These are phyloP conservation scores for Prillingera fragicola DNA, from an alignment of 1,284 basidiomycete genomes.

Conservation along the genomic window DNA sequence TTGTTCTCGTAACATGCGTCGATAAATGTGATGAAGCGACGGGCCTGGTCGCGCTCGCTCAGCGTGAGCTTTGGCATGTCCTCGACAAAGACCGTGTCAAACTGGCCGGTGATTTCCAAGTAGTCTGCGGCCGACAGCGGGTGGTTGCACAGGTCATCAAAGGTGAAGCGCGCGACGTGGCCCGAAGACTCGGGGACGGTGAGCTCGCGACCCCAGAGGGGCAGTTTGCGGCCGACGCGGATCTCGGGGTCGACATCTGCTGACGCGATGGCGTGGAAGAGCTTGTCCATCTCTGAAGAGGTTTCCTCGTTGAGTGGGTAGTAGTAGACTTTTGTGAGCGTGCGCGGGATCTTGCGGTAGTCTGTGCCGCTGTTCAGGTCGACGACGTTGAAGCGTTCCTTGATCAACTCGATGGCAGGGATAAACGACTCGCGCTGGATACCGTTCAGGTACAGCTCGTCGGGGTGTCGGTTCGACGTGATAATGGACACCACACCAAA, in stretches of 20 bases:
- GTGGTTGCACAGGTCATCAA: slow-evolving; percentile 80
- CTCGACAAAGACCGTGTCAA: slow-evolving; percentile 79
- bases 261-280: slow-evolving; percentile 62
- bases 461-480: slow-evolving; percentile 96
- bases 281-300: slow-evolving; percentile 60
- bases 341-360: slow-evolving; percentile 83
- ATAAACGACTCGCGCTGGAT: slow-evolving; percentile 96
- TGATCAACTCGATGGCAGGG: slow-evolving; percentile 90
- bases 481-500: slow-evolving; percentile 91
- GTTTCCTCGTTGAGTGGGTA: slow-evolving; percentile 67
- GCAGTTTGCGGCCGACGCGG: slow-evolving; percentile 61
- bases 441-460: slow-evolving; percentile 97
- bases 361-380: slow-evolving; percentile 94
- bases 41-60: slow-evolving; percentile 80
- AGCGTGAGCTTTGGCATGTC: slow-evolving; percentile 85
- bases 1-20: slow-evolving; percentile 76
- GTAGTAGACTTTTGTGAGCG: slow-evolving; percentile 87
- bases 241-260: slow-evolving; percentile 54
- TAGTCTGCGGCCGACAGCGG: slow-evolving; percentile 94
- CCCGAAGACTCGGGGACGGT: slow-evolving; percentile 71
- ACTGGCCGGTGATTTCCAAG: slow-evolving; percentile 82
- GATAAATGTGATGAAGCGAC: slow-evolving; percentile 95
- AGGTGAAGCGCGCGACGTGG: slow-evolving; percentile 78
- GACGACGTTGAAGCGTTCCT: slow-evolving; percentile 75
- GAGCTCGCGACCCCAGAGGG: slow-evolving; percentile 83